phyloP scores from a whole-genome alignment of 441 rosid species.

The Melastoma candidum region DNA sequence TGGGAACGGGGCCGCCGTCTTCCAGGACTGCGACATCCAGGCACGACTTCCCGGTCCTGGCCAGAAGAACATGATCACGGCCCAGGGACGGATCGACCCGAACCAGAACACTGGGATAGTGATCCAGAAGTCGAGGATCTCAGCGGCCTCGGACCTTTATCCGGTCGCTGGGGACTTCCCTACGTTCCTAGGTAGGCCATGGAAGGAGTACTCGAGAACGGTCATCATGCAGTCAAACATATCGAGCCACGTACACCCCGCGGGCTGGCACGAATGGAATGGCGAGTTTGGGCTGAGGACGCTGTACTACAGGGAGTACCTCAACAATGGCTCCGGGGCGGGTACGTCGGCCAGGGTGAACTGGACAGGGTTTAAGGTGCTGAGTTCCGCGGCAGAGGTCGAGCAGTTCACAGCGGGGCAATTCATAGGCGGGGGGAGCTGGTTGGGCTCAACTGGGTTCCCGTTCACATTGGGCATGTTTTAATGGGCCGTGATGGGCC shows the following conservation, averaged over 20 bases:
- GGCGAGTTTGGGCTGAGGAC: constrained; percentile 20
- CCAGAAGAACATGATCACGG: constrained; percentile 11
- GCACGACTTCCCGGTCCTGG: neutral
- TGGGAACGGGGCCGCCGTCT: constrained; percentile 3
- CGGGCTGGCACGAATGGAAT: constrained; percentile 25
- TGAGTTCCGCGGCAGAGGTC: too few relatives aligned
- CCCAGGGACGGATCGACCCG: constrained; percentile 9
- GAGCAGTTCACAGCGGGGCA: too few relatives aligned
- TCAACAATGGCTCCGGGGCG: constrained; percentile 20
- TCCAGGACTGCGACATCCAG: constrained; percentile 1
- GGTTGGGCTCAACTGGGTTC: too few relatives aligned
- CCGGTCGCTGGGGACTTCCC: neutral
- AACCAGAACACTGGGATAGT: constrained; percentile 8
- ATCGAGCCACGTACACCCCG: constrained; percentile 18
- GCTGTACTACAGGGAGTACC: constrained; percentile 24
- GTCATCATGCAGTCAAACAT: constrained; percentile 1
- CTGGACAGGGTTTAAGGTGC: constrained; percentile 20
- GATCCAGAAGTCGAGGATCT: constrained; percentile 4
- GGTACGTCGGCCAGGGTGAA: constrained; percentile 13
- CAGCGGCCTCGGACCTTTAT: neutral
- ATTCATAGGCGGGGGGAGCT: too few relatives aligned
- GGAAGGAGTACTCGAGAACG: constrained; percentile 29
- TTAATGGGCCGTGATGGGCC: neutral
- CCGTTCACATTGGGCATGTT: constrained; percentile 1
- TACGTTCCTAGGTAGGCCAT: constrained; percentile 29